Percentiles rank a stretch among this genome's conserved stretches.
Conservation (phyloP, 2,329 filamentous ascomycete species). For the Ophidiomyces ophidiicola region DNA sequence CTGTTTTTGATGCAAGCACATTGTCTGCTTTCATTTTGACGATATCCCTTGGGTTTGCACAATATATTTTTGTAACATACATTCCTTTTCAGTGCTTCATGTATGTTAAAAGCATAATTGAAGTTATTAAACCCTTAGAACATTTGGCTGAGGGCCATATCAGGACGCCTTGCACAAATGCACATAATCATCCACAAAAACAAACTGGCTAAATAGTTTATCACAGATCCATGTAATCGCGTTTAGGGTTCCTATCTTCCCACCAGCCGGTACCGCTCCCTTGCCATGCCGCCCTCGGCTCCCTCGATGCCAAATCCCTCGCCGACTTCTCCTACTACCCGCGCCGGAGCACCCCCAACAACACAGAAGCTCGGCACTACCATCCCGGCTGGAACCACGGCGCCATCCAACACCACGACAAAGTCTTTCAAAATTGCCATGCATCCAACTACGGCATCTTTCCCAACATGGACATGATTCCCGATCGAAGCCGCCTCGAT, state of each 20-base stretch:
- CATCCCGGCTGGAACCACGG: constrained; percentile 75
- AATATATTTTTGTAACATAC: constrained; percentile 15
- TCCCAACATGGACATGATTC: constrained; percentile 75
- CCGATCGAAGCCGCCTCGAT: constrained; percentile 75
- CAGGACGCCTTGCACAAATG: neutral
- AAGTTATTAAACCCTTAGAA: too few species aligned
- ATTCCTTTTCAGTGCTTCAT: constrained; percentile 6
- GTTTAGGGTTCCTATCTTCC: constrained; percentile 15
- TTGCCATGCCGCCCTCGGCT: constrained; percentile 33
- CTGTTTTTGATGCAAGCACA: constrained; percentile 11
- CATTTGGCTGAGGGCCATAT: constrained; percentile 2
- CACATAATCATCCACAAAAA: neutral
- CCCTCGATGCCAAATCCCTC: constrained; percentile 38
- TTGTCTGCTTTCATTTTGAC: constrained; percentile 17
- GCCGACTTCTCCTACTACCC: constrained; percentile 64
- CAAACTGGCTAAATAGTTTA: neutral
- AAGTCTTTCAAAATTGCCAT: constrained; percentile 92
- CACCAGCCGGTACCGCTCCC: constrained; percentile 32
- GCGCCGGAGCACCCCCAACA: constrained; percentile 70
- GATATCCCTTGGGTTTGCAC: constrained; percentile 34
- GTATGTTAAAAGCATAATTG: too few species aligned
- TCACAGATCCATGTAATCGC: neutral
- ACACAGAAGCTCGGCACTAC: constrained; percentile 86
- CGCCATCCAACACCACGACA: constrained; percentile 71
- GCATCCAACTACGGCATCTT: constrained; percentile 63